phyloP scores from a whole-genome alignment of 2,329 filamentous ascomycete species.

The Cytospora paraplurivora region DNA sequence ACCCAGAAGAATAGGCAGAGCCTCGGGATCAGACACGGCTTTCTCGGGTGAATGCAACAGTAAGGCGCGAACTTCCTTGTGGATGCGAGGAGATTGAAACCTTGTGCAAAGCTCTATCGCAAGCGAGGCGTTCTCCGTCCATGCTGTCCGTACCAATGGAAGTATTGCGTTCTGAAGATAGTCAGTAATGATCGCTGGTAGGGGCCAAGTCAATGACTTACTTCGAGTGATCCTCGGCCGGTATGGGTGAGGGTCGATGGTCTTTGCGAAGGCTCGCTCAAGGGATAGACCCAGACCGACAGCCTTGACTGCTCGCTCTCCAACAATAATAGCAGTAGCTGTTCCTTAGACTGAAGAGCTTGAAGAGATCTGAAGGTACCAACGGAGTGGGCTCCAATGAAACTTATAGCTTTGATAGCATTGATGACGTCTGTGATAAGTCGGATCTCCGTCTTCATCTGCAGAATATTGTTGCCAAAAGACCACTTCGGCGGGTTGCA shows the following conservation, averaged over 20 bases:
- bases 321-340: conserved; percentile 77
- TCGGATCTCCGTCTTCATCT: conserved; percentile 89
- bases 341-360: conserved; percentile 75
- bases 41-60: conserved; percentile 83
- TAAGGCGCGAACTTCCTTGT: conserved; percentile 75
- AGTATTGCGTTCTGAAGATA: conserved; percentile 53
- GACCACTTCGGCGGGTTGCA: conserved; percentile 83
- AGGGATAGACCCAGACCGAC: conserved; percentile 85
- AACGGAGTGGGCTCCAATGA: conserved; percentile 55
- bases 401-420: conserved; percentile 65
- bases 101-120: conserved; percentile 83
- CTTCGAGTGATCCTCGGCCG: conserved; percentile 46
- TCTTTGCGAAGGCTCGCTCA: conserved; percentile 59
- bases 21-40: conserved; percentile 78
- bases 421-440: conserved; percentile 74
- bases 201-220: conserved; percentile 33
- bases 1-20: conserved; percentile 79
- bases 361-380: conserved; percentile 67
- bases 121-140: conserved; percentile 80
- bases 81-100: conserved; percentile 74
- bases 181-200: conserved; percentile 27
- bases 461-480: conserved; percentile 89
- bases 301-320: conserved; percentile 84
- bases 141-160: conserved; percentile 77
- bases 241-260: conserved; percentile 44